A percentile compares a stretch with the other conserved stretches of the same genome.
These are phyloP conservation scores for Aspergillus fijiensis DNA, from an alignment of 2,329 filamentous ascomycete species.

Conservation along the genomic window DNA sequence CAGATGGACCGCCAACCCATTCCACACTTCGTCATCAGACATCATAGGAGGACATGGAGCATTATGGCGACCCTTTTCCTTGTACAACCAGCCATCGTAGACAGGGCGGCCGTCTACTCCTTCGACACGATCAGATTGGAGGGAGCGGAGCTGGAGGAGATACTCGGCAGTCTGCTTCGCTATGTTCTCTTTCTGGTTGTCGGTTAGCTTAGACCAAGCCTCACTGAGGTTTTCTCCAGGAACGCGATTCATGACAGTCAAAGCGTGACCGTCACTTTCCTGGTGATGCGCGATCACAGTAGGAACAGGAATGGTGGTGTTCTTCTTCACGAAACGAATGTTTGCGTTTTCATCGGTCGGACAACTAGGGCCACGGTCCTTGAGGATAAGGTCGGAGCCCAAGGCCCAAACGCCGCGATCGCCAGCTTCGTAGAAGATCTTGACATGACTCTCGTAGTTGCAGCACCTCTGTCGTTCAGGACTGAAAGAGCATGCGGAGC, in stretches of 20 bases:
- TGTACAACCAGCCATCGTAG: conserved; percentile 16
- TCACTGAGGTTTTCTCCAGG: conserved; percentile 18
- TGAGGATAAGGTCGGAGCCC: conserved; percentile 31
- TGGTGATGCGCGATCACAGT: conserved; percentile 19
- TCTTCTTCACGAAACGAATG: conserved; percentile 19
- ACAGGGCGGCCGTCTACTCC: conserved; percentile 13
- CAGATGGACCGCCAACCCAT: conserved; percentile 12
- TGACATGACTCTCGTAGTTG: conserved; percentile 12
- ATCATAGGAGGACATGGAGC: conserved; percentile 11
- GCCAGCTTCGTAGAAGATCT: conserved; percentile 21
- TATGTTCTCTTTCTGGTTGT: conserved; percentile 21
- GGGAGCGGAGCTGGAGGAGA: conserved; percentile 19
- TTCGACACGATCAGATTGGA: conserved; percentile 19
- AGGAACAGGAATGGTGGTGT: conserved; percentile 24
- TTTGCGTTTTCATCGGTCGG: conserved; percentile 19
- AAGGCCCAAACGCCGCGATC: conserved; percentile 32
- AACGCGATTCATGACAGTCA: conserved; percentile 17
- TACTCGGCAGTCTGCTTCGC: conserved; percentile 24
- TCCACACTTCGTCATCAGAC: conserved; percentile 15
- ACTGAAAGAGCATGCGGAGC: conserved; percentile 11
- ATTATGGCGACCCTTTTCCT: not conserved
- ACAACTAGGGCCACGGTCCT: conserved; percentile 21
- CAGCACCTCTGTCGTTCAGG: conserved; percentile 6
- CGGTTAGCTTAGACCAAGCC: conserved; percentile 18
- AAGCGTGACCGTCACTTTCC: conserved; percentile 16